Evolutionary conservation across 75 land plant species (phyloP).

Genomic region (Azolla pinnata): DNA sequence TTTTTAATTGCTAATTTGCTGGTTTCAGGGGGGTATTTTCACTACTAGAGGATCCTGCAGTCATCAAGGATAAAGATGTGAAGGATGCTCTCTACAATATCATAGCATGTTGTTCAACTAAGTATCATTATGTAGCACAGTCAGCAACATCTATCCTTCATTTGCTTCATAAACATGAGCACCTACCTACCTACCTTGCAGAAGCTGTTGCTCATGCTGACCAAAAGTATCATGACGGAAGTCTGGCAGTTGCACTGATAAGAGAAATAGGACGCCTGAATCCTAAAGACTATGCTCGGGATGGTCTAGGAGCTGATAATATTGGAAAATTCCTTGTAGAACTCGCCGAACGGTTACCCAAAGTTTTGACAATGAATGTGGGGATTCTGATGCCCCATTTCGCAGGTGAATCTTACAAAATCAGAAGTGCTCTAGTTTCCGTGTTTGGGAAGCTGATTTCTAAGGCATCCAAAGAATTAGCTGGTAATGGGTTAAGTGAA

Average conservation of each 20-base stretch:
- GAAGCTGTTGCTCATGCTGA: constrained; percentile 67
- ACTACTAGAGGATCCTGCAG: constrained; percentile 55
- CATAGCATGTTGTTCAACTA: constrained; percentile 66
- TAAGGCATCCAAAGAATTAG: constrained; percentile 69
- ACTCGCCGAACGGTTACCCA: constrained; percentile 76
- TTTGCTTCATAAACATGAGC: constrained; percentile 77
- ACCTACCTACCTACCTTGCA: constrained; percentile 50
- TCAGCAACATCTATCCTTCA: constrained; percentile 73
- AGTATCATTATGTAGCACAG: constrained; percentile 55
- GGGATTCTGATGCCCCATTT: constrained; percentile 85
- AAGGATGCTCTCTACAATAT: constrained; percentile 68
- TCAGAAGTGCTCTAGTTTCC: constrained; percentile 77
- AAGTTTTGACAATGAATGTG: constrained; percentile 65
- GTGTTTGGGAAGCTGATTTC: constrained; percentile 78
- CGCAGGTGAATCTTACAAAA: constrained; percentile 94
- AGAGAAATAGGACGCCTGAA: constrained; percentile 77
- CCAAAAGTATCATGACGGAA: constrained; percentile 62
- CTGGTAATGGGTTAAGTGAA: constrained; percentile 48
- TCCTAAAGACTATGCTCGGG: constrained; percentile 74
- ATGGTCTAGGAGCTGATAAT: constrained; percentile 80
- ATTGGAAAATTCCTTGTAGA: constrained; percentile 82
- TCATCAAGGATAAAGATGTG: constrained; percentile 54
- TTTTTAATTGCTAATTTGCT: background rate
- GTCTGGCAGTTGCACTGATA: constrained; percentile 57
- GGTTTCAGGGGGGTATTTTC: constrained; percentile 48